Evolutionary conservation across 768 basidiomycete genomes (phyloP).

Genomic region (Lanmaoa rubissima): DNA sequence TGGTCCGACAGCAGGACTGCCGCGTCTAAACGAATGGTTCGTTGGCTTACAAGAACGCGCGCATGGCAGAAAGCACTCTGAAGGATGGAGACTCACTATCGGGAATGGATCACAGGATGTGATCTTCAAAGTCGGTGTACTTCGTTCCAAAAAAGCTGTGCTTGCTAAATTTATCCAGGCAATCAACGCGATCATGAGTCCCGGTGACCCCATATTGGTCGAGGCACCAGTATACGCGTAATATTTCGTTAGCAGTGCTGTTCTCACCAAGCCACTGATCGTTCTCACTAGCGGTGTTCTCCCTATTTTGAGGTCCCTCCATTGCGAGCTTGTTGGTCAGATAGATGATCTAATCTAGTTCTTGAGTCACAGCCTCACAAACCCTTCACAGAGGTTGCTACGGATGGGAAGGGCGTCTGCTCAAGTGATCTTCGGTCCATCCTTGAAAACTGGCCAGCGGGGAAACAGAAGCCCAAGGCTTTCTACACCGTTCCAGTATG

Average conservation of each 20-base stretch:
- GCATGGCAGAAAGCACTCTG: constrained; percentile 60
- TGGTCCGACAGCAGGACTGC: constrained; percentile 66
- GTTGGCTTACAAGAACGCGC: constrained; percentile 63
- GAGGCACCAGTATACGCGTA: constrained; percentile 82
- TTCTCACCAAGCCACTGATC: constrained; percentile 13
- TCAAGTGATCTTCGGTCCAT: constrained; percentile 57
- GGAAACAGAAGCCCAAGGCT: constrained; percentile 69
- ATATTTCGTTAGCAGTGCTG: constrained; percentile 24
- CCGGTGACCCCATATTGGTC: constrained; percentile 77
- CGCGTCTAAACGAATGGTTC: constrained; percentile 66
- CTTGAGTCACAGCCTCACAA: constrained; percentile 2
- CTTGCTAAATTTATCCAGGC: constrained; percentile 45
- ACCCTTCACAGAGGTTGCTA: constrained; percentile 61
- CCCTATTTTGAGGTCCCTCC: constrained; percentile 56
- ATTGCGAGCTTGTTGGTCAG: constrained; percentile 60
- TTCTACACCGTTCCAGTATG: constrained; percentile 80
- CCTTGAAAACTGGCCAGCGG: constrained; percentile 72
- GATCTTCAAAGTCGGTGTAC: constrained; percentile 67
- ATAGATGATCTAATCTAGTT: not conserved
- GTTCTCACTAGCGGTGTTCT: constrained; percentile 53
- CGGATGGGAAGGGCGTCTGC: constrained; percentile 70
- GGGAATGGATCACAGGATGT: constrained; percentile 89
- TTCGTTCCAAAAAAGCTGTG: not conserved
- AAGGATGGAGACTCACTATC: constrained; percentile 75
- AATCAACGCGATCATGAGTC: constrained; percentile 66